Evolutionary conservation across 2,329 filamentous ascomycete genomes (phyloP), one percentile per base, ranked within the genome.

Genomic region (Orbilia blumenaviensis): DNA sequence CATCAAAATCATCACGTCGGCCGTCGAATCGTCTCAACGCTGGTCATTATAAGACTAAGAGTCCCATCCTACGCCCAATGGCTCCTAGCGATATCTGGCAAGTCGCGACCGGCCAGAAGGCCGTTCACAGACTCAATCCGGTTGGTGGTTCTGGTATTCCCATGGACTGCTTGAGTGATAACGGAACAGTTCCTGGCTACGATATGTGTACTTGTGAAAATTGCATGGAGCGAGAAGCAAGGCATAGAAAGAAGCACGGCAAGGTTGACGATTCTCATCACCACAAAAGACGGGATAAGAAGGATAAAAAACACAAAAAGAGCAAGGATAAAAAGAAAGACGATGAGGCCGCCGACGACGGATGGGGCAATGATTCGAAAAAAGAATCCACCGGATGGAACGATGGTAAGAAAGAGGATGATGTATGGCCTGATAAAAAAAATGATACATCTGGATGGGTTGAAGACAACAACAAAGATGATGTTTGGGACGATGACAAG

Each of bases 11-110:
- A 2, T 76, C 72, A 7, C 63, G 72, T n/a, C 36, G 46, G 14
- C 72, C 72, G 4, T 69, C 54, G 2, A 76, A 76, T 66, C 72
- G 72, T 23, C 46, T 76, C 2, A 76, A 76, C 50, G 72, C 61
- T 14, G 72, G 72, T 18, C 58, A 76, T 34, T 76, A 76, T 32
- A 76, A 41, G 32, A 66, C 61, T 41, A 68, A 61, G 32, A 44
- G 36, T 14, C 56, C 58, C 8, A 48, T 60, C 4, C 36, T 76
- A 10, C 64, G 63, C n/a, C 64, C 72, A 25, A 69, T 76, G 64
- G 60, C 58, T 29, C 41, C 64, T 9, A 34, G 36, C 2, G 72
- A 76, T 21, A 23, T 76, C 3, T 76, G 56, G 63, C 56, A 66
- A 9, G 64, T 69, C n/a, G 58, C 50, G 3, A 48, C 72, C 8